Evolutionary conservation across 2,329 filamentous ascomycete genomes (phyloP).

Genomic region (Furcasterigmium furcatum): DNA sequence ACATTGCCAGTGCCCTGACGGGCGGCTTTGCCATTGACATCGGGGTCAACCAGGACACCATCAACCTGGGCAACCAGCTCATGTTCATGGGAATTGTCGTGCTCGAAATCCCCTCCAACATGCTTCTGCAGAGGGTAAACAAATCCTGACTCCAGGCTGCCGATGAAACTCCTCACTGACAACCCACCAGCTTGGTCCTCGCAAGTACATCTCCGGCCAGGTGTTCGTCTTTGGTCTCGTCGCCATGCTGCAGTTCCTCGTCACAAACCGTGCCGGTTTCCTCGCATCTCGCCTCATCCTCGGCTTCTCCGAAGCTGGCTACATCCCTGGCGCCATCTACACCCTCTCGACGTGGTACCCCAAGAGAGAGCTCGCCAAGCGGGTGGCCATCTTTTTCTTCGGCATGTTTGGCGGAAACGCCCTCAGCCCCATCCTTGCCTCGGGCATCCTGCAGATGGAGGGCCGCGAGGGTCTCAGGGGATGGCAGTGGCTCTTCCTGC

Average conservation of each 20-base stretch:
- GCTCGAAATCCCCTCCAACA: conserved; percentile 50
- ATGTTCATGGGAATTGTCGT: conserved; percentile 49
- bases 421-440: conserved; percentile 43
- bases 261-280: conserved; percentile 39
- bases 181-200: conserved; percentile 33
- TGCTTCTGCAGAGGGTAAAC: conserved; percentile 30
- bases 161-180: background rate
- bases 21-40: conserved; percentile 42
- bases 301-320: conserved; percentile 46
- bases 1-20: conserved; percentile 46
- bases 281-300: conserved; percentile 39
- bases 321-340: conserved; percentile 48
- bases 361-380: conserved; percentile 37
- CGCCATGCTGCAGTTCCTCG: conserved; percentile 39
- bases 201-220: conserved; percentile 45
- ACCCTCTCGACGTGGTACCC: conserved; percentile 50
- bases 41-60: conserved; percentile 36
- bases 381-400: conserved; percentile 49
- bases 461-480: conserved; percentile 34
- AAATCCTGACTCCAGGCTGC: too few species aligned
- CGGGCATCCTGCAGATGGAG: conserved; percentile 42
- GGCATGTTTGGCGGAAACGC: conserved; percentile 51
- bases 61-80: conserved; percentile 50
- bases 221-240: conserved; percentile 45
- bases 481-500: conserved; percentile 49